Base-by-base conservation (phyloP, 768 basidiomycete genomes). In the Dentipellis sp. region DNA sequence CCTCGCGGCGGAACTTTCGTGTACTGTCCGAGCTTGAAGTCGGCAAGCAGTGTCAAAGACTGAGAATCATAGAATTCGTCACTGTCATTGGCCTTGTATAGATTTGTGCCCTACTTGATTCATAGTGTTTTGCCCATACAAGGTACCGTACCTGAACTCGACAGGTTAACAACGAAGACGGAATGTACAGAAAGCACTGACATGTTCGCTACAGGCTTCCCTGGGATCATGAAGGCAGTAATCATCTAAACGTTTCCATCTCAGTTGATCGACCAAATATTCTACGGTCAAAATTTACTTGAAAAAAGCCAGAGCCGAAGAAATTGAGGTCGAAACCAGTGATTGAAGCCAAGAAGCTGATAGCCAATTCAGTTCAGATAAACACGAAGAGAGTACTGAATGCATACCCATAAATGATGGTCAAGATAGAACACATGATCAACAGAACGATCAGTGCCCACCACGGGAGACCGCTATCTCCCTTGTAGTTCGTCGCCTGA, bases 131-230 rank as follows among this genome's bases (percentile, higher is more conserved):
- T 58, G 58, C 11, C 58, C 56, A 35, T 57, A 57, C 19, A 57
- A 16, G 17, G 56, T 57, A 10, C 56, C 56, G 36, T 57, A 57
- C 55, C 53, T 49, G 45, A n/a, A 23, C 9, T 3, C 22, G 34
- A 23, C n/a, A 38, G 48, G n/a, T 9, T 19, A 10, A 51, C 17
- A 17, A 7, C 12, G 39, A 34, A 34, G 7, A 9, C 4, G 19
- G 21, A 35, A 36, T 17, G 21, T 10, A 17, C 6, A 58, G 53
- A 45, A 56, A 11, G 54, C 48, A 38, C 53, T 11, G 64, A 67
- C 68, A 71, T 67, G 65, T 71, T 71, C 23, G 68, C 70, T 17
- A 69, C 62, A 11, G 69, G 68, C 50, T 70, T 68, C 37, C 68
- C 68, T 10, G 68, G 63, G 39, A 65, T 61, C n/a, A 69, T 63